Percentiles rank a stretch among this genome's conserved stretches.
These are phyloP conservation scores for Yamagishiella unicocca DNA, from an alignment of 139 green algal species.

Conservation along the genomic window DNA sequence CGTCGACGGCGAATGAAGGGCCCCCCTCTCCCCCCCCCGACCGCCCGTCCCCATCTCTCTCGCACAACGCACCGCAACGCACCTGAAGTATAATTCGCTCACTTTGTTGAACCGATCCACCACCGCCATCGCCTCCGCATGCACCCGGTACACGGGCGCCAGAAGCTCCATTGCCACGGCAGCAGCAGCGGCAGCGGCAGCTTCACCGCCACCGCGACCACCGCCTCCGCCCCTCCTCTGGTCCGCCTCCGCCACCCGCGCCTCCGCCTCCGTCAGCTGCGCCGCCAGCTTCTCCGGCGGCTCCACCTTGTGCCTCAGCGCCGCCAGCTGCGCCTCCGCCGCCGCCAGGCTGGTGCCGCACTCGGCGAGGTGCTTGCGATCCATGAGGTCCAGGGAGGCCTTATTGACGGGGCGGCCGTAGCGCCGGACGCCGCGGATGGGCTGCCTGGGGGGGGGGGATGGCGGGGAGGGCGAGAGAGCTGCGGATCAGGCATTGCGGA, in stretches of 20 bases:
- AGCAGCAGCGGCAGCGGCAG: not conserved
- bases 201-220: not conserved
- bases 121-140: not conserved
- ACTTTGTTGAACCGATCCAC: not conserved
- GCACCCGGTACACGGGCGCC: not conserved
- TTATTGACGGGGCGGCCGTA: constrained; percentile 58
- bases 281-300: not conserved
- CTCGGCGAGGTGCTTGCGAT: constrained; percentile 45
- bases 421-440: constrained; percentile 43
- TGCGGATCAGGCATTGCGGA: no score
- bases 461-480: no score
- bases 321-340: not conserved
- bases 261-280: not conserved
- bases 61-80: not conserved
- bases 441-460: no score
- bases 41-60: not conserved
- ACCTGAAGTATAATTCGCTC: constrained; percentile 5
- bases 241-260: not conserved
- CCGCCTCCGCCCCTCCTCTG: not conserved
- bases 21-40: no score
- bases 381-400: constrained; percentile 53
- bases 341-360: not conserved
- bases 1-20: no score
- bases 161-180: not conserved
- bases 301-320: not conserved